A percentile compares a stretch with the other conserved stretches of the same genome.
Evolutionary conservation across 306 rosid species (phyloP).

Genomic region (Medicago ruthenica): DNA sequence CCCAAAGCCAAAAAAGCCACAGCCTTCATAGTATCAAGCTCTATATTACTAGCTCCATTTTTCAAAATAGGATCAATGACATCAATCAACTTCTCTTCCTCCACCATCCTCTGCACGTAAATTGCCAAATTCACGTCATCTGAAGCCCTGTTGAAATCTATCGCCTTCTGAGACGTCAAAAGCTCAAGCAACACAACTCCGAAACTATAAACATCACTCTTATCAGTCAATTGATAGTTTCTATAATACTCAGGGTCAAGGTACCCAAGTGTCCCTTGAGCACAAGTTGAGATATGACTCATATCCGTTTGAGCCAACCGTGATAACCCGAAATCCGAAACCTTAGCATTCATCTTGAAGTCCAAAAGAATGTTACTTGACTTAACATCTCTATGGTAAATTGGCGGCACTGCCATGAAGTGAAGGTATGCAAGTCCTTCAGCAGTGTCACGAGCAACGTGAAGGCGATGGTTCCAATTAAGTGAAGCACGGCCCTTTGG

Average conservation of each 20-base stretch:
- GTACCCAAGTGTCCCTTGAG: slow-evolving; percentile 83
- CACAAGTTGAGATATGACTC: slow-evolving; percentile 84
- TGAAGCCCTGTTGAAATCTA: slow-evolving; percentile 63
- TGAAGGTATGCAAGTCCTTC: slow-evolving; percentile 78
- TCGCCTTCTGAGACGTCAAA: slow-evolving; percentile 72
- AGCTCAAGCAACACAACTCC: slow-evolving; percentile 76
- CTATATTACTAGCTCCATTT: slow-evolving; percentile 58
- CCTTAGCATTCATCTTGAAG: slow-evolving; percentile 63
- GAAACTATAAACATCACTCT: slow-evolving; percentile 79
- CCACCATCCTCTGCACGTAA: slow-evolving; percentile 64
- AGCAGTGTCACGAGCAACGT: slow-evolving; percentile 66
- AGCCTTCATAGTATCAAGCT: slow-evolving; percentile 79
- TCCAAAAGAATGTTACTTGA: slow-evolving; percentile 77
- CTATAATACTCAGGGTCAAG: slow-evolving; percentile 79
- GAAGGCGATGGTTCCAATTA: slow-evolving; percentile 67
- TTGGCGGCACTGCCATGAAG: slow-evolving; percentile 76
- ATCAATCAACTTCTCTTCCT: slow-evolving; percentile 65
- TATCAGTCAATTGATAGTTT: slow-evolving; percentile 72
- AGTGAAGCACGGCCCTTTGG: slow-evolving; percentile 36
- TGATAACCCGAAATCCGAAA: slow-evolving; percentile 75
- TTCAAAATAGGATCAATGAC: slow-evolving; percentile 65
- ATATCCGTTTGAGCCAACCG: slow-evolving; percentile 76
- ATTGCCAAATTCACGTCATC: slow-evolving; percentile 88
- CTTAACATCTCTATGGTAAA: slow-evolving; percentile 85
- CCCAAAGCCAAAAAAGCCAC: slow-evolving; percentile 73